Percentiles rank a stretch among this genome's conserved stretches.
Conservation (phyloP, 768 basidiomycete species). For the Pilatotrama ljubarskyi region DNA sequence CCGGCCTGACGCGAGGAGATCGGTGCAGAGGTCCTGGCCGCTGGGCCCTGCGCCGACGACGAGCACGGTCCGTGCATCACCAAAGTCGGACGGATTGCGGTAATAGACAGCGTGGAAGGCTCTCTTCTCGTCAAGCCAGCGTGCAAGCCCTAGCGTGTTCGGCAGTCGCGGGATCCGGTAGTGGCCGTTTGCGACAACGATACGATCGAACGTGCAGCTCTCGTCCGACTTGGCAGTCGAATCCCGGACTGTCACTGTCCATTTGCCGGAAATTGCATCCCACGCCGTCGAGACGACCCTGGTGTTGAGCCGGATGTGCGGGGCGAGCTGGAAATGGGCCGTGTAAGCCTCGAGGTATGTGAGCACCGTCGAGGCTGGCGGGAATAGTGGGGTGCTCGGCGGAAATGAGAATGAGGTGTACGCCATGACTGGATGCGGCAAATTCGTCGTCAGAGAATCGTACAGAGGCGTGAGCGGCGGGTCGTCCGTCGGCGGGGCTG, state of each 20-base stretch:
- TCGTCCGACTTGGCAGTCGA: constrained; percentile 26
- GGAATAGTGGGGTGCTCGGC: constrained; percentile 70
- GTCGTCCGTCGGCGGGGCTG: constrained; percentile 48
- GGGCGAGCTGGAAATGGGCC: constrained; percentile 54
- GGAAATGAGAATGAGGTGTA: constrained; percentile 66
- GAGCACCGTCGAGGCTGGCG: constrained; percentile 58
- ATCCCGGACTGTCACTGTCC: constrained; percentile 43
- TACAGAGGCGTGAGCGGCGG: constrained; percentile 72
- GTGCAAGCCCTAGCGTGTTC: constrained; percentile 52
- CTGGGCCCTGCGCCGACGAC: constrained; percentile 59
- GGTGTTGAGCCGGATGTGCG: constrained; percentile 65
- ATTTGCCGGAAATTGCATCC: constrained; percentile 35
- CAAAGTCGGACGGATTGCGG: constrained; percentile 46
- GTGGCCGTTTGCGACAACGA: constrained; percentile 79
- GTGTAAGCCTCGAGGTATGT: constrained; percentile 73
- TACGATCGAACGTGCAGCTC: constrained; percentile 51
- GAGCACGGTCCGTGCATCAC: constrained; percentile 38
- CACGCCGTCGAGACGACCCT: constrained; percentile 51
- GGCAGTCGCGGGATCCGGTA: constrained; percentile 67
- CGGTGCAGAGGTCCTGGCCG: constrained; percentile 64
- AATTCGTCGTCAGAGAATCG: constrained; percentile 78
- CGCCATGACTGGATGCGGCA: constrained; percentile 79
- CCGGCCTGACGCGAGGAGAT: constrained; percentile 47
- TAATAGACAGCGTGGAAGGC: constrained; percentile 73
- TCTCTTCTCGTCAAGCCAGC: constrained; percentile 54